A percentile compares a stretch with the other conserved stretches of the same genome.
These are phyloP conservation scores for Cocos nucifera DNA, from an alignment of 176 grass and related monocot species.

Conservation along the genomic window DNA sequence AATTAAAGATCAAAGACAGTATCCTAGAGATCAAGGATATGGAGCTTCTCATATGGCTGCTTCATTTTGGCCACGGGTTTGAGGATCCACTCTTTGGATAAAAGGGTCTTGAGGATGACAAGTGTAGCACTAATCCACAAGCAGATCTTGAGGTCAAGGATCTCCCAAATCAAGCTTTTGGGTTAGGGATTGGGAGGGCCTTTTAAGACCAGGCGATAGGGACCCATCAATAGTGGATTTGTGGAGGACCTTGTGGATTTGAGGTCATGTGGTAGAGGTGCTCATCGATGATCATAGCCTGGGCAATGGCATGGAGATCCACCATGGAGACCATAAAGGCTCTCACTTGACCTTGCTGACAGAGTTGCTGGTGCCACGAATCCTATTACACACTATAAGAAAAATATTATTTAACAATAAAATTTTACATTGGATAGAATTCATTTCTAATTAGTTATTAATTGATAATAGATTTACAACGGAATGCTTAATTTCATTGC, in stretches of 20 bases:
- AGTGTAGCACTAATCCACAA: slow-evolving; percentile 32
- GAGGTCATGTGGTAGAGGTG: slow-evolving; percentile 24
- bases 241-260: slow-evolving; percentile 32
- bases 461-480: too few species aligned
- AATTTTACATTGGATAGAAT: too few species aligned
- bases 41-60: too few species aligned
- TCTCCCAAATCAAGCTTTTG: slow-evolving; percentile 35
- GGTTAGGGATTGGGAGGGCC: neutral
- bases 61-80: too few species aligned
- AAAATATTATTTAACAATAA: too few species aligned
- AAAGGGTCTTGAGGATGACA: slow-evolving; percentile 25
- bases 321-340: neutral
- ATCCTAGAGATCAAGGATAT: too few species aligned
- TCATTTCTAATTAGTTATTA: too few species aligned
- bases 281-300: slow-evolving; percentile 55
- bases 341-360: neutral
- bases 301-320: slow-evolving; percentile 1
- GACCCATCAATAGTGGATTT: slow-evolving; percentile 19
- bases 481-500: too few species aligned
- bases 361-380: too few species aligned
- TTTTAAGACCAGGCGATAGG: slow-evolving; percentile 14
- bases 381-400: too few species aligned
- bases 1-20: too few species aligned
- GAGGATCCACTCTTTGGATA: slow-evolving; percentile 22
- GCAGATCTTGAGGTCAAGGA: slow-evolving; percentile 29